phyloP scores from a whole-genome alignment of 306 rosid species.

The Inga leiocalycina region DNA sequence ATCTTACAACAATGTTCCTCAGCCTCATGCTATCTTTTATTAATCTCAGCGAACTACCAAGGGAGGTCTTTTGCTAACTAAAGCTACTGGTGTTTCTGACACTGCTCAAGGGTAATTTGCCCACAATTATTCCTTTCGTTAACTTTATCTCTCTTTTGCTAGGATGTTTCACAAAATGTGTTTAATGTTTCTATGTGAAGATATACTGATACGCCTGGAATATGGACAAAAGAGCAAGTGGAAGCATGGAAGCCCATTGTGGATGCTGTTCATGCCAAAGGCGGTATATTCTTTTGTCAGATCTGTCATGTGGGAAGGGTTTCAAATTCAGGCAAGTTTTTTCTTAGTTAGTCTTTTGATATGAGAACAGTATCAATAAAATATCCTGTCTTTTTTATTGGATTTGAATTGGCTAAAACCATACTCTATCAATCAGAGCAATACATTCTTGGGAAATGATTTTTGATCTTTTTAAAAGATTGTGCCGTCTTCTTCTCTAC shows the following conservation, averaged over 20 bases:
- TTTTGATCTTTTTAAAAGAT: background rate
- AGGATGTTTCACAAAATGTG: background rate
- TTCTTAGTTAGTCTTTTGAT: background rate
- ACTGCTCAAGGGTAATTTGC: slow-evolving; percentile 55
- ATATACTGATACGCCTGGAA: slow-evolving; percentile 27
- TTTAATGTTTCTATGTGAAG: slow-evolving; percentile 4
- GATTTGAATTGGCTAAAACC: no score
- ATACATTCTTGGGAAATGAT: background rate
- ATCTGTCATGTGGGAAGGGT: background rate
- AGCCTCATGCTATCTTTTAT: slow-evolving; percentile 59
- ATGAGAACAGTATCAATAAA: background rate
- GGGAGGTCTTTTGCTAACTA: slow-evolving; percentile 52
- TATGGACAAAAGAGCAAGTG: background rate
- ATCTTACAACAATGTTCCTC: slow-evolving; percentile 53
- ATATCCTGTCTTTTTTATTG: background rate
- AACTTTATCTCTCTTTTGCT: background rate
- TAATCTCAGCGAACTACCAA: slow-evolving; percentile 59
- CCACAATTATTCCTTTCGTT: background rate
- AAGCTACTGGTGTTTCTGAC: slow-evolving; percentile 56
- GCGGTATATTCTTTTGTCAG: background rate
- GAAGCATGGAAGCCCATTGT: background rate
- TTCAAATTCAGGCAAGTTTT: background rate
- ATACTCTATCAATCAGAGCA: background rate
- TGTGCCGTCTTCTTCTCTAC: background rate
- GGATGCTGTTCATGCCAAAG: slow-evolving; percentile 8